Evolutionary conservation across 2,329 filamentous ascomycete species (phyloP).

Genomic region (Diaporthe eres): DNA sequence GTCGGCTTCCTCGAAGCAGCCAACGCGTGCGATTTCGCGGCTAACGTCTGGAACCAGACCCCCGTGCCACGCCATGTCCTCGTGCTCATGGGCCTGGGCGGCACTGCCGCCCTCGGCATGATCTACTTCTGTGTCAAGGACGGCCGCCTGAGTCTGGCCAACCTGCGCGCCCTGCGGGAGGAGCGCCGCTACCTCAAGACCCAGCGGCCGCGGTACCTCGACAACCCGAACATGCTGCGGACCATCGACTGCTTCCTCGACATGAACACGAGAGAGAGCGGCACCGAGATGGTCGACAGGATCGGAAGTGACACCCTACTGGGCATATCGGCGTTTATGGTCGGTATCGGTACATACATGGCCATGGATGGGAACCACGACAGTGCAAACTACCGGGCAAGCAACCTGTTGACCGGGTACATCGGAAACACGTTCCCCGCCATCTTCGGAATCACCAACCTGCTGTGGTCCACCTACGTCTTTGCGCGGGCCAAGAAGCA

Average conservation of each 20-base stretch:
- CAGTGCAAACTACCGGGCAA: conserved; percentile 56
- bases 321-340: conserved; percentile 63
- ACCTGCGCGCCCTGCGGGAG: conserved; percentile 59
- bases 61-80: conserved; percentile 64
- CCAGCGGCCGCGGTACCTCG: conserved; percentile 40
- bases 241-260: conserved; percentile 56
- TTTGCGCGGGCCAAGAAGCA: conserved; percentile 58
- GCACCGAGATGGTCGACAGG: conserved; percentile 65
- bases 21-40: conserved; percentile 70
- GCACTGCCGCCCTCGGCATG: conserved; percentile 59
- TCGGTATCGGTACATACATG: conserved; percentile 66
- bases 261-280: conserved; percentile 63
- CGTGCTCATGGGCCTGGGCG: conserved; percentile 67
- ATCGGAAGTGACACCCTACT: conserved; percentile 65
- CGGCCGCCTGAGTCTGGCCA: conserved; percentile 57
- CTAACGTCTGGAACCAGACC: conserved; percentile 69
- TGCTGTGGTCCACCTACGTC: conserved; percentile 62
- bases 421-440: conserved; percentile 67
- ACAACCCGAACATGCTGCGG: conserved; percentile 43
- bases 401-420: conserved; percentile 69
- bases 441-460: conserved; percentile 63
- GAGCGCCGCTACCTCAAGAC: conserved; percentile 55
- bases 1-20: conserved; percentile 68
- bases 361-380: conserved; percentile 64
- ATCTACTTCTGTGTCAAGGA: conserved; percentile 63